These are phyloP conservation scores for Penicillium sp. DNA, from an alignment of 2,329 filamentous ascomycete species.

Conservation along the genomic window DNA sequence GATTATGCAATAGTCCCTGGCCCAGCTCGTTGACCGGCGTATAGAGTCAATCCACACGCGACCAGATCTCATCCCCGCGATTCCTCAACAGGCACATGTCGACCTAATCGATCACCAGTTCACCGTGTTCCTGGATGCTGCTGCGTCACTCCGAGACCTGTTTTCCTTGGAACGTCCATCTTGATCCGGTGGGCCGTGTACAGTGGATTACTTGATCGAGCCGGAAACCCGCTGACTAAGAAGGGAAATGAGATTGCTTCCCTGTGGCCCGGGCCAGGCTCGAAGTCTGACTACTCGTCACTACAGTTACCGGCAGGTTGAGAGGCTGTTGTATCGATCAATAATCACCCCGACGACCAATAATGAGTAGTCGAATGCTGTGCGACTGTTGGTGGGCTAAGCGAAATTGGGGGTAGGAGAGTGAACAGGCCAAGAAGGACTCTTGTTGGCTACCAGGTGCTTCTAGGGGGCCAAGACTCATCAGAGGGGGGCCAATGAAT, in stretches of 20 bases:
- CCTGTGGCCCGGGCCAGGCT: no score
- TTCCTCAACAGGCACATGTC: background rate
- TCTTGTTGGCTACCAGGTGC: conserved; percentile 32
- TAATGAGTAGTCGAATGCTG: conserved; percentile 14
- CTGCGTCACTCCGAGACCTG: background rate
- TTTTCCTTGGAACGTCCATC: background rate
- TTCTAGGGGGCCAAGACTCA: conserved; percentile 17
- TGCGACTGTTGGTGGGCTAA: conserved; percentile 32
- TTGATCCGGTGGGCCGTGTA: no score
- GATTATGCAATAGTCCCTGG: background rate
- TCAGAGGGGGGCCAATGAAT: conserved; percentile 24
- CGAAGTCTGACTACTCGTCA: no score
- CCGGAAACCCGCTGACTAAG: background rate
- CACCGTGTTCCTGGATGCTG: background rate
- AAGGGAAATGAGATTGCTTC: background rate
- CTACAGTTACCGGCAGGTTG: no score
- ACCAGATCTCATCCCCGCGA: background rate
- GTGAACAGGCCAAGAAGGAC: conserved; percentile 24
- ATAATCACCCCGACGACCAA: background rate
- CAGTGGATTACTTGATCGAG: no score
- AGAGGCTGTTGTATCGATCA: background rate
- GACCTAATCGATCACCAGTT: background rate
- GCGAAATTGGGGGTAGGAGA: conserved; percentile 39
- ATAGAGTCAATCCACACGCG: background rate
- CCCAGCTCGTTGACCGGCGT: no score